Base-by-base conservation (phyloP, 352 stramenopile species). In the Pythium sp. region DNA sequence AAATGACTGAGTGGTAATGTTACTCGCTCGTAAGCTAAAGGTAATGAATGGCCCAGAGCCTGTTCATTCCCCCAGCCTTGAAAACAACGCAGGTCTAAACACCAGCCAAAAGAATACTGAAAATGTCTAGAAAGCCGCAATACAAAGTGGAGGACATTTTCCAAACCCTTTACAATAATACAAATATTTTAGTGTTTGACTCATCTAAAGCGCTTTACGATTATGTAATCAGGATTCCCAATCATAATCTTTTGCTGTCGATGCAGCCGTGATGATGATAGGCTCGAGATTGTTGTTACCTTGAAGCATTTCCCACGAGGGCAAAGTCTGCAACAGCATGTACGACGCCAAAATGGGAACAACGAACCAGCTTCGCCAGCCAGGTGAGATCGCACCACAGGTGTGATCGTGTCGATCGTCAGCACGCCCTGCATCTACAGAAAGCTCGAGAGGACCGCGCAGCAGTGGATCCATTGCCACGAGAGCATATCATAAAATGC, bases 391-490 rank as follows among this genome's bases (percentile, higher is more conserved):
- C 58, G 38, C 32, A 62, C 58, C 5, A 71, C 54, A 3, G 71
- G 70, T 4, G 73, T 71, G 3, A 75, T 15, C n/a, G 64, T 54
- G 47, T 77, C 73, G 5, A 77, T 64, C 0, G 47, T 60, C 3
- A 79, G 49, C n/a, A 74, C 57, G 32, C 64, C 68, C 5, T 68
- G 68, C 32, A 70, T 70, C 70, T 67, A 79, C 9, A 72, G 4
- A 51, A 69, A 75, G 26, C 38, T 62, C 9, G 51, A 47, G 7
- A 65, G 1, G 18, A 69, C 15, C 8, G 30, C 47, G 22, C 58
- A 53, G 57, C 32, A 59, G 20, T 60, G 6, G 4, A 7, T 3
- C 28, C 41, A 38, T 18, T 67, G 41, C 66, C 70, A 79, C 26
- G 22, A 24, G 12, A 72, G 41, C 36, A 79, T 34, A 22, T 71